phyloP scores from a whole-genome alignment of 2,329 filamentous ascomycete genomes.

The Calonectria henricotiae region DNA sequence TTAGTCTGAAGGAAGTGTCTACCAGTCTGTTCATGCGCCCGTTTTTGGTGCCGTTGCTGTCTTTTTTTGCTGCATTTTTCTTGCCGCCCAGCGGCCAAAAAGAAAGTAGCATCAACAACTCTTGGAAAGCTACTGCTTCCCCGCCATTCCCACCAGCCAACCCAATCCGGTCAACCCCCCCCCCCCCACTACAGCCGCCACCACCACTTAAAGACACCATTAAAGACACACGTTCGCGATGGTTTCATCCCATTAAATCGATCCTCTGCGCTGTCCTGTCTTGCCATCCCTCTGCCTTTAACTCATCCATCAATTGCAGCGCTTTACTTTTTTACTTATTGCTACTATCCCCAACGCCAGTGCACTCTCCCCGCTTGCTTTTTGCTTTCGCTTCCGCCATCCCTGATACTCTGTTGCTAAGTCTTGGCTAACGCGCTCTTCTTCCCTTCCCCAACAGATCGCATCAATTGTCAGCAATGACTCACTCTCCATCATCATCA shows the following conservation, averaged over 20 bases:
- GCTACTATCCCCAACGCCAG: background rate
- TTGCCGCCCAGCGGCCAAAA: constrained; percentile 28
- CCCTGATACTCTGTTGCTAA: constrained; percentile 26
- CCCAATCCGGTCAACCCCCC: constrained; percentile 53
- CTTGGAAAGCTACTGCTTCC: constrained; percentile 49
- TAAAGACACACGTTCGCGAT: constrained; percentile 37
- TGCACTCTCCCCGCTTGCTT: background rate
- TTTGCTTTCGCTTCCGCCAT: background rate
- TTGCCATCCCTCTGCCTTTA: constrained; percentile 19
- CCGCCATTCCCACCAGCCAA: constrained; percentile 52
- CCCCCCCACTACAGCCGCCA: constrained; percentile 51
- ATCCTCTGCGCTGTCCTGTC: constrained; percentile 17
- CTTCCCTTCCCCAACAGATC: constrained; percentile 61
- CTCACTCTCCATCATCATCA: constrained; percentile 84
- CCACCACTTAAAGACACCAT: constrained; percentile 38
- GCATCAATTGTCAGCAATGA: constrained; percentile 72
- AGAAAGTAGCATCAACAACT: constrained; percentile 32
- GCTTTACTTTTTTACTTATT: background rate
- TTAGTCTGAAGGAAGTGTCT: constrained; percentile 12
- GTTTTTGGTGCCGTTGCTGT: constrained; percentile 10
- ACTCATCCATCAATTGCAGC: background rate
- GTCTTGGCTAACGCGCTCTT: constrained; percentile 41
- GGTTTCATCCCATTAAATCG: constrained; percentile 39
- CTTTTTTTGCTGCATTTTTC: constrained; percentile 25
- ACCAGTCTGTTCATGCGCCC: background rate